Base-by-base conservation (phyloP, 2,329 filamentous ascomycete genomes). In the Diplodia mutila region DNA sequence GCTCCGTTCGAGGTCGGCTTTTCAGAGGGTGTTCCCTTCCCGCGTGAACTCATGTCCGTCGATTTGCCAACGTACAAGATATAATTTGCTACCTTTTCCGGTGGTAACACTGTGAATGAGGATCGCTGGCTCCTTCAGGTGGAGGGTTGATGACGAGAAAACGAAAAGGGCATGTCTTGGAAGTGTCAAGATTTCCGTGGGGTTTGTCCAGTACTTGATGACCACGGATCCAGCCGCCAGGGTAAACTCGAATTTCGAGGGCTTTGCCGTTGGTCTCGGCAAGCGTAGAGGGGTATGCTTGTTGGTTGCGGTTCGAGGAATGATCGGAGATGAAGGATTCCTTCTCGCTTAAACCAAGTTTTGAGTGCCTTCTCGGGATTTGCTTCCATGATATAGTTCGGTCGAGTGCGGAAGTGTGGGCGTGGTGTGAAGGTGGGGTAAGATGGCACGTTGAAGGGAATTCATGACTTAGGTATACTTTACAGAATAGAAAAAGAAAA, bases 41-140 rank as follows among this genome's bases (percentile, higher is more conserved):
- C 29, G 29, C 29, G 29, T 21, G 27, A 69, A 54, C 21, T 61
- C 51, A 29, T 63, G 37, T 11, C 63, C 67, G 51, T 69, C 67
- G 2, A 69, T 39, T 27, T 69, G 67, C 67, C 67, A 69, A 32
- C 63, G 63, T 5, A 54, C 54, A 52, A 14, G 55, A 46, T 63
- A 69, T 23, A 27, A 8, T 4, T 21, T 27, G 14, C 9, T 29
- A 7, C 42, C 57, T 25, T 42, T 21, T 18, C 11, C 34, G 51
- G 51, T 29, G 7, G 1, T 6, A 2, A 4, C 34, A 29, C 7
- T 7, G 4, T 29, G 29, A 29, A 29, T 29, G 29, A 23, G n/a
- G 18, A 11, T 21, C n/a, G 7, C 7, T 14, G 18, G 29, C 53
- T 25, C 18, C 4, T 2, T 57, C 34, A 6, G 29, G 29, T 5